phyloP scores from a whole-genome alignment of 495 filamentous ascomycete species.

The Lophiotrema nucula region DNA sequence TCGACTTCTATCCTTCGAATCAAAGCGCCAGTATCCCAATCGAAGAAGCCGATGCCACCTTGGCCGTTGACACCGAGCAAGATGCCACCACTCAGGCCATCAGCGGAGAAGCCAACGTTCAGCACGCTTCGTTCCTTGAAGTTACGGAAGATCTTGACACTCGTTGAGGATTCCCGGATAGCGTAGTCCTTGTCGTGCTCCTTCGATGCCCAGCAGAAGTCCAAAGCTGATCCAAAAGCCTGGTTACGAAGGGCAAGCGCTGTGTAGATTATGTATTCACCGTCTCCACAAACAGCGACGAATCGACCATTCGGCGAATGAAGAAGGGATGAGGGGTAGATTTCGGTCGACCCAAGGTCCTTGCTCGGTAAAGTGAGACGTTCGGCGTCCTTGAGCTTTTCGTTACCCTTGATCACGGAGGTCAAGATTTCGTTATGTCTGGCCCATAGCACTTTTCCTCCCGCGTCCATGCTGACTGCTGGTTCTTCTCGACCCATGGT shows the following conservation, averaged over 20 bases:
- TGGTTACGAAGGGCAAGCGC: slow-evolving; percentile 97
- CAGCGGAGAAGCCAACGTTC: slow-evolving; percentile 93
- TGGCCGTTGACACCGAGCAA: slow-evolving; percentile 94
- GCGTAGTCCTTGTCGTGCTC: slow-evolving; percentile 98
- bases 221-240: slow-evolving; percentile 88
- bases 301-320: slow-evolving; percentile 98
- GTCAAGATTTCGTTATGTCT: slow-evolving; percentile 91
- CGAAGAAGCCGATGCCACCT: slow-evolving; percentile 91
- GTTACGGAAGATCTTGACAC: slow-evolving; percentile 95
- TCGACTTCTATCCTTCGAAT: slow-evolving; percentile 96
- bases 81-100: slow-evolving; percentile 84
- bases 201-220: slow-evolving; percentile 97
- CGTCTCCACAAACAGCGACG: slow-evolving; percentile 94
- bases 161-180: slow-evolving; percentile 88
- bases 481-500: slow-evolving; percentile 98
- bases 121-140: slow-evolving; percentile 85
- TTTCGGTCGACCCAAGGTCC: slow-evolving; percentile 90
- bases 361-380: slow-evolving; percentile 85
- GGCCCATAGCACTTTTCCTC: slow-evolving; percentile 92
- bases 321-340: slow-evolving; percentile 89
- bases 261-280: slow-evolving; percentile 98
- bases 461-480: slow-evolving; percentile 77
- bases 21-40: slow-evolving; percentile 83
- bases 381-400: slow-evolving; percentile 80
- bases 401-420: slow-evolving; percentile 91